Conservation (phyloP, 2,329 filamentous ascomycete genomes). For the Thelonectria rubi region DNA sequence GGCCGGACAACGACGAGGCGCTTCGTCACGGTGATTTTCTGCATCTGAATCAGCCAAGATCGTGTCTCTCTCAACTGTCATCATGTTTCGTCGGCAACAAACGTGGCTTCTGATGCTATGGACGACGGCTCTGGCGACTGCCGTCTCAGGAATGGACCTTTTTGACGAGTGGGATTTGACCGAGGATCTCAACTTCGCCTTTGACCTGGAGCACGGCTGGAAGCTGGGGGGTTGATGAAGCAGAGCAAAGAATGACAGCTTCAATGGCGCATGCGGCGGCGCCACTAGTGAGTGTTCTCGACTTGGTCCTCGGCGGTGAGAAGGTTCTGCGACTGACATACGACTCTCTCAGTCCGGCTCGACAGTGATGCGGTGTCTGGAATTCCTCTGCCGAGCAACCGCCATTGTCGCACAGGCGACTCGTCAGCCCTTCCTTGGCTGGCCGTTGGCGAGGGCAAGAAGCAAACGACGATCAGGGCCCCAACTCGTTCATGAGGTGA, state of each 20-base stretch:
- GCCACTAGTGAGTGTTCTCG: neutral
- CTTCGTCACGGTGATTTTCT: neutral
- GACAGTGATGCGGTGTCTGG: neutral
- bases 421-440: neutral
- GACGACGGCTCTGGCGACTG: neutral
- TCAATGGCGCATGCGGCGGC: neutral
- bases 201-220: conserved; percentile 17
- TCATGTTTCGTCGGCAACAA: conserved; percentile 5
- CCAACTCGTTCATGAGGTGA: neutral
- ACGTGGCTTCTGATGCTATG: conserved; percentile 12
- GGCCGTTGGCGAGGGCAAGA: neutral
- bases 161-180: conserved; percentile 23
- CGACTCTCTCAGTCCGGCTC: neutral
- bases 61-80: neutral
- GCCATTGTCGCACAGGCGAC: neutral
- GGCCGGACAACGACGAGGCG: neutral
- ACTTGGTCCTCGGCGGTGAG: neutral
- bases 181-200: conserved; percentile 17
- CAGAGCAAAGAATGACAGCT: neutral
- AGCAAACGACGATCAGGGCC: neutral
- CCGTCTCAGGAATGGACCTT: conserved; percentile 8
- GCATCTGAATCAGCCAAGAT: neutral
- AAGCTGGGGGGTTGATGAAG: conserved; percentile 6
- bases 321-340: neutral
- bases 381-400: neutral